Base-by-base conservation (phyloP, 768 basidiomycete genomes). In the Amylocystis lapponica region DNA sequence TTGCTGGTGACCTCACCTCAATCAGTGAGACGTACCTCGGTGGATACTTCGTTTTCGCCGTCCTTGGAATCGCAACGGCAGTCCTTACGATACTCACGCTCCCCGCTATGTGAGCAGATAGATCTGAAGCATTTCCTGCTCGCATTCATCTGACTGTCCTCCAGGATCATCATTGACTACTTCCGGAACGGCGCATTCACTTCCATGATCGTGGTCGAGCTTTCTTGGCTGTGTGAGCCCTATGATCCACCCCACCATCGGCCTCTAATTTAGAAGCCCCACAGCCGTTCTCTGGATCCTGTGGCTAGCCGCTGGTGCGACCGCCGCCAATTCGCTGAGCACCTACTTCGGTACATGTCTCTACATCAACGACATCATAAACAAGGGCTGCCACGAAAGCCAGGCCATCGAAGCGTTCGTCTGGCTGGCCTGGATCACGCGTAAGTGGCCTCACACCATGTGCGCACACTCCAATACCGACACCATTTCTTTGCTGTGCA, bases 201-300 rank as follows among this genome's bases (percentile, higher is more conserved):
- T 11, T 62, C 58, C n/a, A 47, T 53, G 45, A 54, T 65, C 35
- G 40, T 56, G 23, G 47, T 62, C 26, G 63, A 65, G 51, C 49
- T 65, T 20, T 23, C 20, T 31, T 57, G 50, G 53, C 49, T 58
- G 27, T 50, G 55, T 59, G 33, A 33, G 51, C 46, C 32, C 19
- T 42, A 39, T 17, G 22, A 30, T 27, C 39, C 27, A 6, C 32
- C 9, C 27, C 14, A 4, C 19, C 23, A 25, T 11, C 21, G 14
- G 20, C 2, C 45, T 33, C 29, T 27, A 7, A 27, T 4, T 39
- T 31, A 22, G 27, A 7, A 1, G 33, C 14, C 19, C 7, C 13
- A 11, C 35, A 56, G 58, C 46, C 21, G 25, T 63, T 32, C 59
- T 65, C 16, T 56, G 54, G 43, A 42, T 64, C 23, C 45, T 65